Evolutionary conservation across 768 basidiomycete species (phyloP).

Genomic region (Boletus reticulatus): DNA sequence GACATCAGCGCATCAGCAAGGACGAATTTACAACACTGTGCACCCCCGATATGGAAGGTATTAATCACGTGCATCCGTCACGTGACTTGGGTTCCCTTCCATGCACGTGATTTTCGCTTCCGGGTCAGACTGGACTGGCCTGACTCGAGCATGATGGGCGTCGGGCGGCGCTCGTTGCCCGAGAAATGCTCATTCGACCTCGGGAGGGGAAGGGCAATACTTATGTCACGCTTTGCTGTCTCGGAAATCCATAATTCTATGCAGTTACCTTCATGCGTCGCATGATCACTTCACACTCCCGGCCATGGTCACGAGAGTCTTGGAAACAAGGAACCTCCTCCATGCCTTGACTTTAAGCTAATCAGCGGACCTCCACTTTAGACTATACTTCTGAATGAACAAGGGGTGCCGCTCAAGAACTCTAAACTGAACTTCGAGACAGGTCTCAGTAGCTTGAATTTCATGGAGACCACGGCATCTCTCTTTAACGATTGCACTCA

Average conservation of each 20-base stretch:
- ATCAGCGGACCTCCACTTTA: conserved; percentile 46
- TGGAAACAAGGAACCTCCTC: conserved; percentile 57
- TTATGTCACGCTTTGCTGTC: conserved; percentile 70
- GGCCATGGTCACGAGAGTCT: conserved; percentile 51
- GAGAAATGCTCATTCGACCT: no score
- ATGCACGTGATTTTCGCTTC: no score
- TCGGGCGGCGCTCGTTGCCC: no score
- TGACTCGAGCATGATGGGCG: no score
- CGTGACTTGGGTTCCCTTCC: no score
- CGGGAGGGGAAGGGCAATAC: no score
- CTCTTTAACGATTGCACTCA: conserved; percentile 73
- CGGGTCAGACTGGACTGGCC: no score
- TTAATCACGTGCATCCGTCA: no score
- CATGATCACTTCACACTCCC: conserved; percentile 44
- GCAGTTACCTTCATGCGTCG: conserved; percentile 49
- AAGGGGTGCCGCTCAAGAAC: conserved; percentile 80
- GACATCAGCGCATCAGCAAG: conserved; percentile 1
- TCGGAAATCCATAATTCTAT: conserved; percentile 71
- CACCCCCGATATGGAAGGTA: no score
- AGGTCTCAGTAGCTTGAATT: conserved; percentile 41
- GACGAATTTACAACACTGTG: no score
- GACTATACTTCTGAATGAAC: conserved; percentile 81
- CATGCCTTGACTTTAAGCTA: conserved; percentile 68
- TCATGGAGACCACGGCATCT: conserved; percentile 58
- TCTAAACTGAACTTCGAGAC: conserved; percentile 50